phyloP scores from a whole-genome alignment of 2,329 filamentous ascomycete species.

The Colletotrichum euphorbiae region DNA sequence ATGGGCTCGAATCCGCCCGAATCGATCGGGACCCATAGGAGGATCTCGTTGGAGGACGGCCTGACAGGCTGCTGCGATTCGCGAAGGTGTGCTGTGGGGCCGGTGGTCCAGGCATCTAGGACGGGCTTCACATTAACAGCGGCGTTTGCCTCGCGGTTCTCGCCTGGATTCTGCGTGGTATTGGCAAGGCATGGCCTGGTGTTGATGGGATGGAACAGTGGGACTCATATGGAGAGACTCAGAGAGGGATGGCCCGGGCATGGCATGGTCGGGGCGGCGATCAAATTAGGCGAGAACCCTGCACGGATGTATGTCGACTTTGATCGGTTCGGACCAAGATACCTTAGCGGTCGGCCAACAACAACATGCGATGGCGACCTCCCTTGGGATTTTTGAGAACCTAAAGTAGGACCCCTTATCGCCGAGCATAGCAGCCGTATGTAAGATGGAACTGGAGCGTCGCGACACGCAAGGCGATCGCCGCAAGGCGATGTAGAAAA shows the following conservation, averaged over 20 bases:
- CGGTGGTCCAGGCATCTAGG: slow-evolving; percentile 32
- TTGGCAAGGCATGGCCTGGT: slow-evolving; percentile 5
- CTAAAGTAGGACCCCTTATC: background rate
- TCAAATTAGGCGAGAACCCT: slow-evolving; percentile 23
- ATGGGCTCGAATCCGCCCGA: slow-evolving; percentile 34
- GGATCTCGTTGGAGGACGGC: slow-evolving; percentile 12
- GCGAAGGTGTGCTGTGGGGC: slow-evolving; percentile 20
- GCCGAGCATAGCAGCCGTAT: slow-evolving; percentile 13
- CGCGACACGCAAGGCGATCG: slow-evolving; percentile 14
- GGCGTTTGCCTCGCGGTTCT: slow-evolving; percentile 9
- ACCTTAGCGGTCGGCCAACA: background rate
- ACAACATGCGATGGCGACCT: background rate
- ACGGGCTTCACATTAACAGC: slow-evolving; percentile 5
- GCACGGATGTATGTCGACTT: background rate
- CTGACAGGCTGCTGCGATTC: slow-evolving; percentile 12
- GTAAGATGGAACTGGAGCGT: slow-evolving; percentile 10
- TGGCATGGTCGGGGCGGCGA: slow-evolving; percentile 15
- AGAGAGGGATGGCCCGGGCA: slow-evolving; percentile 14
- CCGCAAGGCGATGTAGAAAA: slow-evolving; percentile 20
- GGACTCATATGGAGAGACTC: background rate
- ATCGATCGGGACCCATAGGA: slow-evolving; percentile 27
- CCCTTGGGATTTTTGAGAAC: background rate
- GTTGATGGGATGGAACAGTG: slow-evolving; percentile 4
- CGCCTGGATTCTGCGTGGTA: slow-evolving; percentile 1
- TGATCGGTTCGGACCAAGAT: background rate